Evolutionary conservation across 2,329 filamentous ascomycete genomes (phyloP).

Genomic region (Ophiostoma sp.): DNA sequence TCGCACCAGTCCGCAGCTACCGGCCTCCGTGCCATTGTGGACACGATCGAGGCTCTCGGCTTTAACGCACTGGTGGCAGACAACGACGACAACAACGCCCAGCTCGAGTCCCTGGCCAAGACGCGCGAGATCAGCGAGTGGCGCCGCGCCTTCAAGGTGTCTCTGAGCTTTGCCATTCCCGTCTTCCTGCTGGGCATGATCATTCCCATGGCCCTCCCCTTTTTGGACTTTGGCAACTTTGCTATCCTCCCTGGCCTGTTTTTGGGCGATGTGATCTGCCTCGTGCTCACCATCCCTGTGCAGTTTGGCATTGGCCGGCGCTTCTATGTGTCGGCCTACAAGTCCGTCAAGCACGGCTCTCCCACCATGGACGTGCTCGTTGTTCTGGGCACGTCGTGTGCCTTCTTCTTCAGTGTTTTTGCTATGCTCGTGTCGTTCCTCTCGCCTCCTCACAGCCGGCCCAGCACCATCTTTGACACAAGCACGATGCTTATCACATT

Average conservation of each 20-base stretch:
- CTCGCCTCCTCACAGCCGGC: slow-evolving; percentile 68
- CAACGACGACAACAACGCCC: slow-evolving; percentile 91
- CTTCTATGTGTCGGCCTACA: slow-evolving; percentile 91
- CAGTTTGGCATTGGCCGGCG: slow-evolving; percentile 95
- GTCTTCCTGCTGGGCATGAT: slow-evolving; percentile 93
- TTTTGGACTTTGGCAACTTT: slow-evolving; percentile 69
- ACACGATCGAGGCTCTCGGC: slow-evolving; percentile 71
- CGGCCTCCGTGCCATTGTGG: slow-evolving; percentile 77
- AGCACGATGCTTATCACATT: slow-evolving; percentile 98
- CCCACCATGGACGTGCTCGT: slow-evolving; percentile 98
- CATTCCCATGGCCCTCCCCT: slow-evolving; percentile 75
- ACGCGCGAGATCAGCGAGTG: slow-evolving; percentile 95
- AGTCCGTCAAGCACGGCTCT: slow-evolving; percentile 80
- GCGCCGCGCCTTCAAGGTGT: slow-evolving; percentile 73
- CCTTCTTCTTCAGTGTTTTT: slow-evolving; percentile 90
- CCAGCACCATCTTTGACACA: slow-evolving; percentile 90
- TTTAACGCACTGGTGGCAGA: slow-evolving; percentile 88
- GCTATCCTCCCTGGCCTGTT: slow-evolving; percentile 68
- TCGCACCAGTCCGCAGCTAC: slow-evolving; percentile 64
- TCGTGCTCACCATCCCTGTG: slow-evolving; percentile 80
- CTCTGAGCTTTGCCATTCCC: slow-evolving; percentile 74
- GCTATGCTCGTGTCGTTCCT: slow-evolving; percentile 79
- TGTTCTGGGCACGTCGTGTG: slow-evolving; percentile 85
- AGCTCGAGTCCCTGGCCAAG: slow-evolving; percentile 91
- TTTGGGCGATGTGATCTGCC: slow-evolving; percentile 79